Evolutionary conservation across 139 green algal species (phyloP).

Genomic region (Eudorina sp.): DNA sequence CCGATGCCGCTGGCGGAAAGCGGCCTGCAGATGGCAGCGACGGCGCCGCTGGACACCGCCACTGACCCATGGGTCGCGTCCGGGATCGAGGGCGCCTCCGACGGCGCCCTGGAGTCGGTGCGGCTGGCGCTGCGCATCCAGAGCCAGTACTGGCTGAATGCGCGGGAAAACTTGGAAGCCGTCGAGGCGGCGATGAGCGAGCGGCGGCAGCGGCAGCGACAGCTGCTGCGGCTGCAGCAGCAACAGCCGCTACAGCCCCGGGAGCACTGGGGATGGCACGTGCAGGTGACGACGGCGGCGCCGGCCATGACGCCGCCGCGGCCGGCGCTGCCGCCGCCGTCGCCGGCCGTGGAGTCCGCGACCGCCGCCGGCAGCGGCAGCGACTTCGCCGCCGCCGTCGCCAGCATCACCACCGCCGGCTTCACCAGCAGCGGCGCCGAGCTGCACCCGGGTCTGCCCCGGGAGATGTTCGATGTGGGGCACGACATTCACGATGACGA

Average conservation of each 20-base stretch:
- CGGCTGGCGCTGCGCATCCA: constrained; percentile 42
- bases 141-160: constrained; percentile 28
- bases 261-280: constrained; percentile 40
- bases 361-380: no score
- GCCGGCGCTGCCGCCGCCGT: background rate
- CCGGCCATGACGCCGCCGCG: background rate
- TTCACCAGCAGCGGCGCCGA: no score
- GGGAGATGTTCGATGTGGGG: background rate
- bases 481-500: background rate
- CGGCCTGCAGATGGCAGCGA: background rate
- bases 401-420: background rate
- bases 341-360: background rate
- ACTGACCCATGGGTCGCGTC: constrained; percentile 3
- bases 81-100: constrained; percentile 21
- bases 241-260: constrained; percentile 10
- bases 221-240: constrained; percentile 1
- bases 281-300: background rate
- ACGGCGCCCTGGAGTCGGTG: constrained; percentile 27
- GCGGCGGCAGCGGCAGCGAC: background rate
- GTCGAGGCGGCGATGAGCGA: constrained; percentile 24
- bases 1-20: constrained; percentile 56
- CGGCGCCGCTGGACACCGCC: background rate
- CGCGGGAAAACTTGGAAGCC: background rate
- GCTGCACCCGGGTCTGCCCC: no score
- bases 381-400: background rate